Percentiles rank a stretch among this genome's conserved stretches.
These are phyloP conservation scores for Macrotyloma uniflorum DNA, from an alignment of 306 rosid genomes.

Conservation along the genomic window DNA sequence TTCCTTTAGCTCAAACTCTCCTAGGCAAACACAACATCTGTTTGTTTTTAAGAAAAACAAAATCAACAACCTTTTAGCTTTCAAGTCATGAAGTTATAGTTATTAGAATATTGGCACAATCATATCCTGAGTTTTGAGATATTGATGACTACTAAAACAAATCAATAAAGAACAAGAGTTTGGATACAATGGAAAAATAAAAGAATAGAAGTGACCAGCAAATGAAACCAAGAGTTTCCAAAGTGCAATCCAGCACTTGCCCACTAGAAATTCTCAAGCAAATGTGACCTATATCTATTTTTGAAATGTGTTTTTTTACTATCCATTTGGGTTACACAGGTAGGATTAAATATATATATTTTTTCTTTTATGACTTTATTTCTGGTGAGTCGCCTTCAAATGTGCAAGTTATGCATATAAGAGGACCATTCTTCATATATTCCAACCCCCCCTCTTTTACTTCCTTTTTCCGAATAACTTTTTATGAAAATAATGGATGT, in stretches of 20 bases:
- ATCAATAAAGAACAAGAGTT: not conserved
- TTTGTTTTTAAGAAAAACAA: not conserved
- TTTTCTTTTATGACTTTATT: constrained; percentile 25
- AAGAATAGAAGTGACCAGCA: not conserved
- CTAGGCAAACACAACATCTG: constrained; percentile 90
- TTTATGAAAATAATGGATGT: constrained; percentile 51
- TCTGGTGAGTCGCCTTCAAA: constrained; percentile 44
- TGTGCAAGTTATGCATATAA: constrained; percentile 30
- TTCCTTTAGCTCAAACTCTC: constrained; percentile 77
- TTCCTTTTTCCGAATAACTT: constrained; percentile 34
- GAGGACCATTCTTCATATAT: constrained; percentile 35
- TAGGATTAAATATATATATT: not conserved
- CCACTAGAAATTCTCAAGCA: not conserved
- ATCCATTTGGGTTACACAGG: constrained; percentile 30
- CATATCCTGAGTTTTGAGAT: not conserved
- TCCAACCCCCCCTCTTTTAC: constrained; percentile 26
- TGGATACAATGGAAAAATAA: not conserved
- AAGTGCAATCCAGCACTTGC: constrained; percentile 23
- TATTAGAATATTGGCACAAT: not conserved
- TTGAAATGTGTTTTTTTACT: constrained; percentile 18
- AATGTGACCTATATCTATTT: not conserved
- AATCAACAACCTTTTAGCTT: not conserved
- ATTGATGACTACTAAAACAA: not conserved
- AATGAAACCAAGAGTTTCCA: not conserved
- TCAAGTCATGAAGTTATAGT: not conserved